These are phyloP conservation scores for Mycena epipterygia DNA, from an alignment of 768 basidiomycete species.

Conservation along the genomic window DNA sequence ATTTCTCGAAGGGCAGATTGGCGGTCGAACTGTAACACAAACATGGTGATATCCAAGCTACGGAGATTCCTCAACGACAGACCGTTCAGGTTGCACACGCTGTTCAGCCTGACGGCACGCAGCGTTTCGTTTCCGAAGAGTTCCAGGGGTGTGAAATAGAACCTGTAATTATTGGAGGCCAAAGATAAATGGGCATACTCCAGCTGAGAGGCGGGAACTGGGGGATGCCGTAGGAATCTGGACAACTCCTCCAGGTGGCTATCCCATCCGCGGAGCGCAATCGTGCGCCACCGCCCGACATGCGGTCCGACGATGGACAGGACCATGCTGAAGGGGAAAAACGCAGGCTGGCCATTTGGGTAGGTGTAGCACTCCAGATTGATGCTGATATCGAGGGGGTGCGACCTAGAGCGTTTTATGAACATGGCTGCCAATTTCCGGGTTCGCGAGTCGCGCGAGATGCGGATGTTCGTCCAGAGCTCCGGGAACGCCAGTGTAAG, in stretches of 20 bases:
- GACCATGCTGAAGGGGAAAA: neutral
- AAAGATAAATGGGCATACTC: neutral
- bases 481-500: slow-evolving; percentile 43
- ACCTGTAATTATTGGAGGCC: neutral
- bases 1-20: neutral
- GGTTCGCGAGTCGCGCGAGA: neutral
- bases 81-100: neutral
- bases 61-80: neutral
- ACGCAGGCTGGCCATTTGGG: neutral
- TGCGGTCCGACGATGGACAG: slow-evolving; percentile 8
- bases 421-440: neutral
- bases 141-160: neutral
- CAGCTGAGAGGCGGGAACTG: neutral
- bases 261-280: neutral
- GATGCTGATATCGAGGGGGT: neutral
- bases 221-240: neutral
- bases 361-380: neutral
- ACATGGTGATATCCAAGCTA: neutral
- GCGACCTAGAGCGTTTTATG: neutral
- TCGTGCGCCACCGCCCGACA: slow-evolving; percentile 1
- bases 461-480: slow-evolving; percentile 41
- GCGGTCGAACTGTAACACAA: neutral
- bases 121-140: neutral
- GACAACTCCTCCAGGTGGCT: neutral
- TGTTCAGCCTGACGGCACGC: neutral